phyloP scores from a whole-genome alignment of 139 green algal genomes.

The Closterium sp. region DNA sequence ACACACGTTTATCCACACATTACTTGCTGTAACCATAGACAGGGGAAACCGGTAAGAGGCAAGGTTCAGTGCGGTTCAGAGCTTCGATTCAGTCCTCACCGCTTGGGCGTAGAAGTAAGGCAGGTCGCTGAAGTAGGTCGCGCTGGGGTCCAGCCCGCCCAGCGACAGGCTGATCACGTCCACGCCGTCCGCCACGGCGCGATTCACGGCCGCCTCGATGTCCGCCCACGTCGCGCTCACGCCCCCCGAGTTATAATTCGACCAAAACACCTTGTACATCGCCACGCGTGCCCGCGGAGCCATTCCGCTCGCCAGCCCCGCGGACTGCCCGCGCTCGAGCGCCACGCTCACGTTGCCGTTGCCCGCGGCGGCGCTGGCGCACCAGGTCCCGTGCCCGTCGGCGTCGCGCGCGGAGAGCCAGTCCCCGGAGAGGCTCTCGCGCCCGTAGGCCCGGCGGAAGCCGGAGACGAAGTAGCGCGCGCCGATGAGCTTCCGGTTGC shows the following conservation, averaged over 20 bases:
- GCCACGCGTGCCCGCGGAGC: neutral
- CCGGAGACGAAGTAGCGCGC: constrained; percentile 12
- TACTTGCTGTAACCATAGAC: no score
- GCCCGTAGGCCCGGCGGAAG: neutral
- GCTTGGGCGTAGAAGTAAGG: neutral
- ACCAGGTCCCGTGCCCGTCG: neutral
- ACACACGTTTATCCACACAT: no score
- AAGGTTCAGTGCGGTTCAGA: no score
- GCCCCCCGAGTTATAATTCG: no score
- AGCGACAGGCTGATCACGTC: constrained; percentile 1
- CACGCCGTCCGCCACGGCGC: constrained; percentile 7
- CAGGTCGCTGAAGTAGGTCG: neutral
- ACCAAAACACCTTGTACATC: constrained; percentile 4
- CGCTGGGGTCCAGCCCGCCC: neutral
- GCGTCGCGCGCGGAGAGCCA: constrained; percentile 8
- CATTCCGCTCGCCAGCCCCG: constrained; percentile 3
- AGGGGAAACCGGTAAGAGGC: no score
- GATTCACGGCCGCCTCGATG: neutral
- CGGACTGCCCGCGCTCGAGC: neutral
- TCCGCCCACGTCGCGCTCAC: neutral
- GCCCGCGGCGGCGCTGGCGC: neutral
- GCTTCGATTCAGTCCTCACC: neutral
- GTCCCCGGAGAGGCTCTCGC: neutral
- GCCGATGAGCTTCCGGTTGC: constrained; percentile 13
- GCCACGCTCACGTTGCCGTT: neutral